These are phyloP conservation scores for Rhizoclosmatium sp. DNA, from an alignment of 192 early-diverging fungal species.

Conservation along the genomic window DNA sequence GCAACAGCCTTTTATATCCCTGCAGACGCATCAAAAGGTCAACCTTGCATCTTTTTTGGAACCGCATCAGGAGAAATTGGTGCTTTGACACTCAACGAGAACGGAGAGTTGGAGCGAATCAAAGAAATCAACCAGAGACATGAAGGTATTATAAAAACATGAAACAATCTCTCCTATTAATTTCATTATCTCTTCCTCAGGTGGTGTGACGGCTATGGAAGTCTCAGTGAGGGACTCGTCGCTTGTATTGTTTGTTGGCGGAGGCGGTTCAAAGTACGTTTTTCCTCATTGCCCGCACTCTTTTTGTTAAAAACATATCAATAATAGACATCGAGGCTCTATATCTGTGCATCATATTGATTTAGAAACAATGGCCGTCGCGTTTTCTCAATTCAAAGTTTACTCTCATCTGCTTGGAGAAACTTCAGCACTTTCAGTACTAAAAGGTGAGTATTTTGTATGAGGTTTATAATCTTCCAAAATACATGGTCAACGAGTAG, in stretches of 20 bases:
- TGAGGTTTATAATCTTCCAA: background rate
- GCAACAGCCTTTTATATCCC: background rate
- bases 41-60: conserved; percentile 4
- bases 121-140: background rate
- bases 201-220: no score
- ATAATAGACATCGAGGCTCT: background rate
- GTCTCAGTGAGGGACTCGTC: no score
- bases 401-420: background rate
- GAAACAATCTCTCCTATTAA: no score
- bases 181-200: no score
- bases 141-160: no score
- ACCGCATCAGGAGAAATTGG: conserved; percentile 5
- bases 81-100: background rate
- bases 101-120: background rate
- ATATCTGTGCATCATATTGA: conserved; percentile 2
- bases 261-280: no score
- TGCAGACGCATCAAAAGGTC: background rate
- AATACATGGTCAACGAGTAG: background rate
- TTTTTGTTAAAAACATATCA: no score
- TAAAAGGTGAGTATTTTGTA: background rate
- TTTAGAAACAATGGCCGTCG: background rate
- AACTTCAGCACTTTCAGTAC: background rate
- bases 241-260: no score
- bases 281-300: no score
- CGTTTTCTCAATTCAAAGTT: background rate